Evolutionary conservation across 116 monocot species (phyloP), one percentile per base, ranked within the genome.

Genomic region (Papilionanthe hybrid): DNA sequence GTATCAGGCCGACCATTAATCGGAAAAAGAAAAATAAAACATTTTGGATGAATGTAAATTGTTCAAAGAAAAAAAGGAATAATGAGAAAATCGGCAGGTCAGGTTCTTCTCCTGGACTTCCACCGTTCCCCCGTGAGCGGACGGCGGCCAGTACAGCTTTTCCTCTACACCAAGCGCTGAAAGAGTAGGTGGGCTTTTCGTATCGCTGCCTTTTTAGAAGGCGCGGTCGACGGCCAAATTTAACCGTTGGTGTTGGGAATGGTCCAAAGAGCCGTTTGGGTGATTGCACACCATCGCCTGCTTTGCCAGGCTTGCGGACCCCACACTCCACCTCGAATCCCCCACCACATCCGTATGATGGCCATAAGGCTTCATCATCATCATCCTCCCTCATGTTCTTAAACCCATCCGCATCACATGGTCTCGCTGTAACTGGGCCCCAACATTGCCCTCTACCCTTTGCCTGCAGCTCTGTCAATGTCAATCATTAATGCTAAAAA

Each of bases 391-490:
- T 20, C 41, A 72, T 72, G 18, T 9, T 27, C 72, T 41, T 3
- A 28, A 3, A 0, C 50, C 49, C 28, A 76, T 76, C 50, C 11
- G 49, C 76, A 49, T 76, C 76, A 76, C 76, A 50, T 76, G 76
- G 76, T 76, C 76, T 76, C 50, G 76, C 76, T 76, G 76, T 22
- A 76, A 10, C 29, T 28, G 47, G 76, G 28, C 44, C 76, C 76
- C 49, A n/a, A 11, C 76, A 30, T 19, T 1, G 7, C 48, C 11
- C 53, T 15, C 76, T 53, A 20, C 49, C 53, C 9, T 41, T n/a
- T 12, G 53, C 0, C 19, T 12, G 11, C 42, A 12, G 72, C 42
- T 17, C 72, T 72, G 72, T 37, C 72, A 0, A 42, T 42, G 15
- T 43, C 42, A 43, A 29, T 72, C 18, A 42, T 41, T 72, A 72